Conservation (phyloP, 768 basidiomycete species). For the Suillus bovinus region DNA sequence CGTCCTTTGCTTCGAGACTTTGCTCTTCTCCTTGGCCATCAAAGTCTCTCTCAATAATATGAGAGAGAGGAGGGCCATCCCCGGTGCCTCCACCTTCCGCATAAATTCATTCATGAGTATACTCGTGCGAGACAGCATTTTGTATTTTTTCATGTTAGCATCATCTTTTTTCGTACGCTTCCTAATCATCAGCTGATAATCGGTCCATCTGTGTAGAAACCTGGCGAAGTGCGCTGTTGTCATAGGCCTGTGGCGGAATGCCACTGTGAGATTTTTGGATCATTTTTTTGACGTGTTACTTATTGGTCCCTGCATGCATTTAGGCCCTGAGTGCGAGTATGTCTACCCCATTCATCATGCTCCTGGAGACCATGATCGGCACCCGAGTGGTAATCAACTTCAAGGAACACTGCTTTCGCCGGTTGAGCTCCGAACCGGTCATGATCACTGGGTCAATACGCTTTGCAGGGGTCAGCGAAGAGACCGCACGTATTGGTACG, state of each 20-base stretch:
- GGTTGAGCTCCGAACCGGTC: constrained; percentile 12
- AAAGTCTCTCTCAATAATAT: constrained; percentile 18
- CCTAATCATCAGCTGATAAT: neutral
- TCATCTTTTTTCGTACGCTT: neutral
- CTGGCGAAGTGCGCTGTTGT: constrained; percentile 24
- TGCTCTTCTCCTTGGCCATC: constrained; percentile 25
- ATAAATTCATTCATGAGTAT: constrained; percentile 24
- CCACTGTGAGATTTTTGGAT: constrained; percentile 20
- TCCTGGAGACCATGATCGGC: constrained; percentile 30
- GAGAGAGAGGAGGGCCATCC: neutral
- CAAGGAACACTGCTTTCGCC: constrained; percentile 27
- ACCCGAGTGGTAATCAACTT: constrained; percentile 33
- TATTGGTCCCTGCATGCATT: neutral
- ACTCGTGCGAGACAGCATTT: constrained; percentile 30
- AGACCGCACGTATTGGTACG: constrained; percentile 11
- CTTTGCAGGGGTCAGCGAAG: constrained; percentile 13
- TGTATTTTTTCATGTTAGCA: constrained; percentile 34
- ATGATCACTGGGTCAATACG: constrained; percentile 19
- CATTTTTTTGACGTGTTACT: neutral
- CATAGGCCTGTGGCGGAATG: constrained; percentile 27
- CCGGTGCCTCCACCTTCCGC: constrained; percentile 6
- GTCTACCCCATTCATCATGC: constrained; percentile 32
- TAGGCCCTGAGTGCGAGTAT: constrained; percentile 31
- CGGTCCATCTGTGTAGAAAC: constrained; percentile 23
- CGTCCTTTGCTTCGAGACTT: constrained; percentile 29